These are phyloP conservation scores for Trichoderma aggressivum DNA, from an alignment of 2,329 filamentous ascomycete genomes.

Conservation along the genomic window DNA sequence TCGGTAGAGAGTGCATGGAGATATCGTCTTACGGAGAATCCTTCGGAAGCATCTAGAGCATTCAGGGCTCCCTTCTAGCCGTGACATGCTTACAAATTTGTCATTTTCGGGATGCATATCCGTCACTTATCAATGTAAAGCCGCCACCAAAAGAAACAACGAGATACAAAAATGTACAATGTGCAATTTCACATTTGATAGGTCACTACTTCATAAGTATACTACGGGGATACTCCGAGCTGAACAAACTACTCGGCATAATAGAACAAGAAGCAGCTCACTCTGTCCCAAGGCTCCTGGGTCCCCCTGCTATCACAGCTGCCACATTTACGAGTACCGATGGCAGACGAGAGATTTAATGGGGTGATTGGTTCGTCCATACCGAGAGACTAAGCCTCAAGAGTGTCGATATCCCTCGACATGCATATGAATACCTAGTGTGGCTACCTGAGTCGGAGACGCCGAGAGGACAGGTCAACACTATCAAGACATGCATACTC, in stretches of 20 bases:
- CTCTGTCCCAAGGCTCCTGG: not conserved
- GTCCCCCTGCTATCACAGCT: not conserved
- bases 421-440: not conserved
- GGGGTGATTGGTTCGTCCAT: not conserved
- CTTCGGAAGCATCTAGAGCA: not conserved
- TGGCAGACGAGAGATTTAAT: not conserved
- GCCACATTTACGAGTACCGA: not conserved
- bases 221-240: not conserved
- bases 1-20: not conserved
- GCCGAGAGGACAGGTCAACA: not conserved
- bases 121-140: not conserved
- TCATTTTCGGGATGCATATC: not conserved
- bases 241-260: not conserved
- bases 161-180: not conserved
- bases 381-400: not conserved
- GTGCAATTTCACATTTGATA: not conserved
- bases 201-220: not conserved
- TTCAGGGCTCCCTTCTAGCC: not conserved
- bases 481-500: not conserved
- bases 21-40: not conserved
- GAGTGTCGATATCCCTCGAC: not conserved
- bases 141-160: not conserved
- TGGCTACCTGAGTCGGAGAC: slow-evolving; percentile 1
- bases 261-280: not conserved
- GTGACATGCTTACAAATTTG: not conserved